A percentile compares a stretch with the other conserved stretches of the same genome.
Evolutionary conservation across 1,284 basidiomycete species (phyloP).

Genomic region (Exobasidium cylindrosporum): DNA sequence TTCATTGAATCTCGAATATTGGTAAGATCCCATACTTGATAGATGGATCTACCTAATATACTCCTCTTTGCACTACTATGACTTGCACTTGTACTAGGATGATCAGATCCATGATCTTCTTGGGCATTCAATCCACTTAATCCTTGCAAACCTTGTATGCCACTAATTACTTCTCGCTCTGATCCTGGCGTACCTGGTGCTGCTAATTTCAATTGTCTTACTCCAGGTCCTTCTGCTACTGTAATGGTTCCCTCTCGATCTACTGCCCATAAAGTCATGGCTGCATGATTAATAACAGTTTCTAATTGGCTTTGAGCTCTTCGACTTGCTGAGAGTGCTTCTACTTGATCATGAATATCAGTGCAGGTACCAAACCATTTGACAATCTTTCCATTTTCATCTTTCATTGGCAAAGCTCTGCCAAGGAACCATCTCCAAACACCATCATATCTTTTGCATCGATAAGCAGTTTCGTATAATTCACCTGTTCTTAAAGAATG

Average conservation of each 20-base stretch:
- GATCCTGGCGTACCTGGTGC: conserved; percentile 39
- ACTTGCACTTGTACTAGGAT: background rate
- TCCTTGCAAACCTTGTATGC: background rate
- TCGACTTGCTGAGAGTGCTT: conserved; percentile 42
- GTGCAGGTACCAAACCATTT: conserved; percentile 55
- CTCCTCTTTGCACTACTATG: conserved; percentile 20
- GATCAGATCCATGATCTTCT: background rate
- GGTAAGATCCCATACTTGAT: conserved; percentile 40
- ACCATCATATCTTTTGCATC: conserved; percentile 47
- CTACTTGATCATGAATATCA: conserved; percentile 48
- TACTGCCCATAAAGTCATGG: conserved; percentile 49
- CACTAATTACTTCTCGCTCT: conserved; percentile 21
- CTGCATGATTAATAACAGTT: conserved; percentile 49
- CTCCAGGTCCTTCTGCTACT: conserved; percentile 47
- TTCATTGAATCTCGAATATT: conserved; percentile 39
- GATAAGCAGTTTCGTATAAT: conserved; percentile 54
- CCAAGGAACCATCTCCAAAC: conserved; percentile 51
- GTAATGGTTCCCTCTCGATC: conserved; percentile 43
- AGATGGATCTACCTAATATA: conserved; percentile 46
- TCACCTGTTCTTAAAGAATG: conserved; percentile 55
- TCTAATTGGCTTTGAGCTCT: conserved; percentile 44
- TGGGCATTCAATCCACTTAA: conserved; percentile 3
- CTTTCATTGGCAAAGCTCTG: conserved; percentile 47
- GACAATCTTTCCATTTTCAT: conserved; percentile 38
- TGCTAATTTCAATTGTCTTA: conserved; percentile 41